Evolutionary conservation across 1,139 yeast genomes (phyloP), one percentile per base, ranked within the genome.

Genomic region (Blastobotrys persicus): DNA sequence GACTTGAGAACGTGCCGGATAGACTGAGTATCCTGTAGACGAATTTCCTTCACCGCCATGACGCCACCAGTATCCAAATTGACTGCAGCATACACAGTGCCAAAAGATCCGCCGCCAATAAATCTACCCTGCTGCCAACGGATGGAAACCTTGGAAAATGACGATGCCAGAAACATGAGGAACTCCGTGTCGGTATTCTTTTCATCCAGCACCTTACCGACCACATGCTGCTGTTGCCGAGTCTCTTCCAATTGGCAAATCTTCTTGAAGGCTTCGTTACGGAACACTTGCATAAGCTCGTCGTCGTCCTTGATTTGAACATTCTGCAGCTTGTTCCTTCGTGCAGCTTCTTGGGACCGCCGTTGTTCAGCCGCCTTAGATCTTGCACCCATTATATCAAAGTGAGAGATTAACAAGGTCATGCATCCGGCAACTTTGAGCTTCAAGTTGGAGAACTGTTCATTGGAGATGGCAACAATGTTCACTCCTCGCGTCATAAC

Each of bases 381-480:
- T 61, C 98, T 78, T 0, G 98, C 97, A 47, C 98, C 98, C 96
- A 92, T 92, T 50, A 92, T 89, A 70, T 92, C 98, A 64, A 92
- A 92, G 70, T 92, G 98, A 0, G 97, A 88, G 56, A 92, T 91
- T 55, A 92, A 75, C 48, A 92, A 73, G 1, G 97, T 83, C 94
- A 92, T 89, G 68, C 98, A 89, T 1, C 95, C 87, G 0, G 98
- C 96, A 41, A 92, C 96, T 63, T 88, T 89, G 49, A 81, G 77
- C 59, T 89, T 83, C 59, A 92, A 72, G 45, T 76, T 72, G 50
- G 78, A 74, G 63, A 91, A 92, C 61, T 87, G 92, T 18, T 81
- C 87, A 54, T 88, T 88, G 51, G 80, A 80, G 44, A 92, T 73
- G 0, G 91, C 88, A 51, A 91, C 72, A 41, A 92, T 88, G 61